These are phyloP conservation scores for Raffaelea deltoideospora DNA, from an alignment of 2,329 filamentous ascomycete genomes.

Conservation along the genomic window DNA sequence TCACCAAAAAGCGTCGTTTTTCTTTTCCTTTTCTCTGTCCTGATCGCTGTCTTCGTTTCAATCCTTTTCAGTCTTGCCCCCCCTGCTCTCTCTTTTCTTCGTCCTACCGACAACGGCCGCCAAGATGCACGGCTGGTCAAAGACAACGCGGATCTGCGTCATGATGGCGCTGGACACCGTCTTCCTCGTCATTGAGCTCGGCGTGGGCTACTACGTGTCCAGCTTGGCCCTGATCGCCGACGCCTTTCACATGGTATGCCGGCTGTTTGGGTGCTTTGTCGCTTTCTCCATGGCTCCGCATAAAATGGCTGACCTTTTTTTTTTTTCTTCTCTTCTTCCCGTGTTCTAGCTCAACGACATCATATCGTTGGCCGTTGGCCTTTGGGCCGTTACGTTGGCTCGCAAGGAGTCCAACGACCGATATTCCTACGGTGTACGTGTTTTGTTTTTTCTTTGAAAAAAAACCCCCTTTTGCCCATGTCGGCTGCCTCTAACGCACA, in stretches of 20 bases:
- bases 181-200: constrained; percentile 85
- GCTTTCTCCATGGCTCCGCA: background rate
- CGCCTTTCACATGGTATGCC: constrained; percentile 89
- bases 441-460: background rate
- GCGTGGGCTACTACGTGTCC: constrained; percentile 71
- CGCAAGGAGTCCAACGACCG: constrained; percentile 74
- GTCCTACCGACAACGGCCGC: background rate
- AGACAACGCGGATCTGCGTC: constrained; percentile 80
- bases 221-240: constrained; percentile 91
- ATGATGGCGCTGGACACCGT: constrained; percentile 78
- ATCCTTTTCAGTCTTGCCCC: too few relatives aligned
- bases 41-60: too few relatives aligned
- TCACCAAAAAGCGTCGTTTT: too few relatives aligned
- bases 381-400: constrained; percentile 89
- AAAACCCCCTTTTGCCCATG: too few relatives aligned
- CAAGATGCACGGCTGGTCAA: constrained; percentile 55
- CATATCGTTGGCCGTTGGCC: constrained; percentile 75
- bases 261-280: constrained; percentile 9
- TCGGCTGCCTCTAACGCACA: too few relatives aligned
- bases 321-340: background rate
- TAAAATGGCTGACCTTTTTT: background rate
- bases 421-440: constrained; percentile 81
- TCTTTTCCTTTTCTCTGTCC: too few relatives aligned
- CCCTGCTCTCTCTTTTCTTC: too few relatives aligned
- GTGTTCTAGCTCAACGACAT: constrained; percentile 74